A percentile compares a stretch with the other conserved stretches of the same genome.
These are phyloP conservation scores for Fraxinus cuspidata DNA, from an alignment of 257 asterid genomes.

Conservation along the genomic window DNA sequence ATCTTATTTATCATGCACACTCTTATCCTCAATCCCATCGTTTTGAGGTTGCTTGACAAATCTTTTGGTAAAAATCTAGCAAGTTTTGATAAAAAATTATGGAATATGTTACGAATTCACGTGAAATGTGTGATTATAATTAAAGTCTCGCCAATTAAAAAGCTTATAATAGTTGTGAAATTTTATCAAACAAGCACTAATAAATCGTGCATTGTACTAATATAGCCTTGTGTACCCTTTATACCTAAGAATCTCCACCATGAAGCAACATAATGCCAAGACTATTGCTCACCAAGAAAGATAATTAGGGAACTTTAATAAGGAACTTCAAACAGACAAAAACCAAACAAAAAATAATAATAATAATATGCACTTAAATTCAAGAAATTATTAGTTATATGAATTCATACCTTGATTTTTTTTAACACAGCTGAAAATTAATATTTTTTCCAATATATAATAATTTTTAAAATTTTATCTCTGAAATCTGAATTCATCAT, in stretches of 20 bases:
- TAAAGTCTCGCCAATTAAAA: not conserved
- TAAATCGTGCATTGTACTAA: not conserved
- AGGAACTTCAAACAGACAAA: conserved; percentile 4
- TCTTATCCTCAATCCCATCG: no score
- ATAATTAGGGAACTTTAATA: conserved; percentile 9
- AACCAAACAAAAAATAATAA: not conserved
- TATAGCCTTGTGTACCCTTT: not conserved
- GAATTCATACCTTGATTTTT: not conserved
- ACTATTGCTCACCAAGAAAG: conserved; percentile 21
- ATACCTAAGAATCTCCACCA: conserved; percentile 9
- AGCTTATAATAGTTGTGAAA: no score
- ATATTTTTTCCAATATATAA: not conserved
- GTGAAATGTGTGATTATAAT: no score
- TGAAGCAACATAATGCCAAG: conserved; percentile 15
- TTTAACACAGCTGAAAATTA: not conserved
- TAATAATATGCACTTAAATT: not conserved
- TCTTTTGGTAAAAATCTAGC: no score
- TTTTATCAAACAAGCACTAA: no score
- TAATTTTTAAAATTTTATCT: not conserved
- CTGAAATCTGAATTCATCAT: not conserved
- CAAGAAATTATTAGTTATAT: not conserved
- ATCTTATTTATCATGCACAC: no score
- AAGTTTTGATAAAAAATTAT: no score
- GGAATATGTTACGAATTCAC: no score
- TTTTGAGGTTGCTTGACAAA: no score